phyloP scores from a whole-genome alignment of 352 stramenopile species.

The Phytophthora chlamydospora region DNA sequence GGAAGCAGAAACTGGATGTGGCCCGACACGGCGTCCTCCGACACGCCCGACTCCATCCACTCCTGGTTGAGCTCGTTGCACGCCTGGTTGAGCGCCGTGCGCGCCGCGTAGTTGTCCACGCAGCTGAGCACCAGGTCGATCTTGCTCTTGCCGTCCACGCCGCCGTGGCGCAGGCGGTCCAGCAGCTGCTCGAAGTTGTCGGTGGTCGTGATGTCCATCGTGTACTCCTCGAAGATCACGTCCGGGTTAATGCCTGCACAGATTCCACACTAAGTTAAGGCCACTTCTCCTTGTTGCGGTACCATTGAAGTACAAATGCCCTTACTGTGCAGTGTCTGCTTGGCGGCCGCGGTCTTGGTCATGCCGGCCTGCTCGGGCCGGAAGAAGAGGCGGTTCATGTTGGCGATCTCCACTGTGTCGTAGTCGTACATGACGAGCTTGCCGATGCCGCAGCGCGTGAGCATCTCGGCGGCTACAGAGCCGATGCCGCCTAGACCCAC shows the following conservation, averaged over 20 bases:
- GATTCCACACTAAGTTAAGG: not conserved
- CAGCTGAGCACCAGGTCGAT: constrained; percentile 89
- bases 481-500: constrained; percentile 89
- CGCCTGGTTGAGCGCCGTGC: constrained; percentile 87
- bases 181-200: constrained; percentile 86
- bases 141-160: constrained; percentile 55
- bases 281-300: not conserved
- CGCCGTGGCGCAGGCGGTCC: constrained; percentile 74
- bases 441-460: constrained; percentile 89
- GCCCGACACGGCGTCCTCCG: constrained; percentile 89
- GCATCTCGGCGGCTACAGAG: constrained; percentile 89
- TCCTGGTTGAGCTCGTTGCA: constrained; percentile 87
- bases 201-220: constrained; percentile 87
- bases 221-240: constrained; percentile 89
- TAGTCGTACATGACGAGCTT: constrained; percentile 93
- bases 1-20: constrained; percentile 91
- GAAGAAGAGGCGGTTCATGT: constrained; percentile 94
- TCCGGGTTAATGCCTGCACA: constrained; percentile 86
- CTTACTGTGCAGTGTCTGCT: constrained; percentile 86
- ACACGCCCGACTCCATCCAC: constrained; percentile 93
- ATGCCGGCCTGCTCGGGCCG: constrained; percentile 85
- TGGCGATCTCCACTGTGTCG: constrained; percentile 90
- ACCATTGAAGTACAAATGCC: not conserved
- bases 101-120: constrained; percentile 91
- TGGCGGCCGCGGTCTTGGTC: constrained; percentile 88